Evolutionary conservation across 371 early-diverging fungal genomes (phyloP), one percentile per base, ranked within the genome.

Genomic region (Rhizopus delemar): DNA sequence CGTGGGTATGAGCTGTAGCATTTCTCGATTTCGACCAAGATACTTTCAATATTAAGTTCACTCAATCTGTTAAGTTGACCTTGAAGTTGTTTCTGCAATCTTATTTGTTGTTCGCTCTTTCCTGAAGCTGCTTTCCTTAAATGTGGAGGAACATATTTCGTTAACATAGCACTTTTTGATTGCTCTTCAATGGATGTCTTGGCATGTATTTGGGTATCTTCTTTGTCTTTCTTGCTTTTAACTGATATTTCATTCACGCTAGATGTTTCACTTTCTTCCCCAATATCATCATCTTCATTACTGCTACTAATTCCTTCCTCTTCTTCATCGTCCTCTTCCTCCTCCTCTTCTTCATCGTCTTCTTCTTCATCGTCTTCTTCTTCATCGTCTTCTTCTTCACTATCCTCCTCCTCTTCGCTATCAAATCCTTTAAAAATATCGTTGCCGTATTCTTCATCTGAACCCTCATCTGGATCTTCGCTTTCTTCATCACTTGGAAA

Each of bases 101-200:
- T 83, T 5, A 82, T 69, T 38, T 82, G 73, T 38, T 85, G 83
- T 66, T 90, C 88, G 2, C 76, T 77, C 36, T 86, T 80, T 28
- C 81, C 71, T 1, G 73, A 61, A 4, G 82, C 43, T 41, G 72
- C 69, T 54, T 78, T 82, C 60, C 97, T 90, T 35, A 96, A 79
- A 57, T 94, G 92, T 46, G 98, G 97, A 22, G 98, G 98, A 8
- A 96, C 74, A 60, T 97, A 97, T 78, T 91, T 93, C 4, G 59
- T 49, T 9, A 56, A 48, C 9, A 62, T 58, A 22, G 22, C 52
- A 32, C 34, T 41, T 28, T 60, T 64, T 35, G 46, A 28, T 22
- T 22, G 48, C 48, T 48, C 48, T 43, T 88, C 86, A 58, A 80
- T 80, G 51, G 86, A 65, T 32, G 86, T 84, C 59, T 75, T 65